Evolutionary conservation across 495 filamentous ascomycete genomes (phyloP).

Genomic region (Barbatosphaeria neglecta): DNA sequence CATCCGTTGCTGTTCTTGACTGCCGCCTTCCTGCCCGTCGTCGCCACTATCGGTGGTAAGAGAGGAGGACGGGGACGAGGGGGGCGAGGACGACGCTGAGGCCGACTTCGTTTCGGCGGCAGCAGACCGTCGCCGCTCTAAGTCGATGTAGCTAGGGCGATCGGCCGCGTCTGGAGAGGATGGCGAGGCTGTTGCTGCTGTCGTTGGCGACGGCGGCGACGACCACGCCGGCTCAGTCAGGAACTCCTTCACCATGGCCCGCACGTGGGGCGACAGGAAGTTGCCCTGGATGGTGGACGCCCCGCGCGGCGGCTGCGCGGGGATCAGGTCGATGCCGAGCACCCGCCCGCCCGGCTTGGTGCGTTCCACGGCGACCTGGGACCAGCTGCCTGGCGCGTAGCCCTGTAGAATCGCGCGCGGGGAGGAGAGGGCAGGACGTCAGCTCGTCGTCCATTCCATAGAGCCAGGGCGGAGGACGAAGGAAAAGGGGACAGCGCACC

Average conservation of each 20-base stretch:
- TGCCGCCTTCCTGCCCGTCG: not conserved
- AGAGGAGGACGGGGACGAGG: too few relatives aligned
- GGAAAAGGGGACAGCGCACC: slow-evolving; percentile 32
- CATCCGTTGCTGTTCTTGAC: slow-evolving; percentile 1
- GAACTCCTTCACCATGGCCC: slow-evolving; percentile 61
- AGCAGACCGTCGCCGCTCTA: slow-evolving; percentile 29
- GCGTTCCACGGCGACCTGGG: slow-evolving; percentile 79
- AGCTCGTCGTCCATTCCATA: too few relatives aligned
- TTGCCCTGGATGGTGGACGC: slow-evolving; percentile 90
- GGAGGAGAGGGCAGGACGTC: too few relatives aligned
- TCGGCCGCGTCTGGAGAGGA: slow-evolving; percentile 14
- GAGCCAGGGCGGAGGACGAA: not conserved
- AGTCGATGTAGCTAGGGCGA: slow-evolving; percentile 41
- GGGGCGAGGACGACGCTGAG: too few relatives aligned
- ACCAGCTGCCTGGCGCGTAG: slow-evolving; percentile 91
- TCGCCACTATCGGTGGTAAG: too few relatives aligned
- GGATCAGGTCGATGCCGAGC: slow-evolving; percentile 86
- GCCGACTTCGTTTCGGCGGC: slow-evolving; percentile 9
- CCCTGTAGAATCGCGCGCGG: slow-evolving; percentile 39
- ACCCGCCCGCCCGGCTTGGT: slow-evolving; percentile 68
- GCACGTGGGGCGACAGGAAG: slow-evolving; percentile 61
- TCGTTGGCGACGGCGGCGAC: slow-evolving; percentile 2
- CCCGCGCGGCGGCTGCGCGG: slow-evolving; percentile 76
- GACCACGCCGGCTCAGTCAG: slow-evolving; percentile 48
- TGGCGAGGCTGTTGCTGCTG: slow-evolving; percentile 2